Percentiles rank a stretch among this genome's conserved stretches.
Evolutionary conservation across 1,284 basidiomycete species (phyloP).

Genomic region (Chalciporus sp.): DNA sequence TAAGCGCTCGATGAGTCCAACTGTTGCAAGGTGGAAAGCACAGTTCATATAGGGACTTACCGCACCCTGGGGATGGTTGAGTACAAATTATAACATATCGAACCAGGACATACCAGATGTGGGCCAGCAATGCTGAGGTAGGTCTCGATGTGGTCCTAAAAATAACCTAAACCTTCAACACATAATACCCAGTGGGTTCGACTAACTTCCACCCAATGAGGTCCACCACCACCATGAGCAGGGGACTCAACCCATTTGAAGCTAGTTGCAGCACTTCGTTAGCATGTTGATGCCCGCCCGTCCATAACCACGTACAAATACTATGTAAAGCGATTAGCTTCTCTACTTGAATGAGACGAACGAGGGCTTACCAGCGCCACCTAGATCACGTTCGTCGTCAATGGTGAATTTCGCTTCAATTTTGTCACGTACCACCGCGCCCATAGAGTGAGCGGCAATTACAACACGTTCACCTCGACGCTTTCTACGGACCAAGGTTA

Average conservation of each 20-base stretch:
- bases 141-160: slow-evolving; percentile 73
- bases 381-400: slow-evolving; percentile 27
- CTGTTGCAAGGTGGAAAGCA: background rate
- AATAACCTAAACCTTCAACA: background rate
- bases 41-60: slow-evolving; percentile 45
- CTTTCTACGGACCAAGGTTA: slow-evolving; percentile 42
- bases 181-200: background rate
- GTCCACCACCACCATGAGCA: slow-evolving; percentile 82
- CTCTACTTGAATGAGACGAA: background rate
- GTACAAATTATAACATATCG: background rate
- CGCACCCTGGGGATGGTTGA: slow-evolving; percentile 54
- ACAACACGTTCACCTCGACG: slow-evolving; percentile 84
- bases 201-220: slow-evolving; percentile 87
- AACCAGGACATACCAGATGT: slow-evolving; percentile 60
- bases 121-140: slow-evolving; percentile 89
- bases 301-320: slow-evolving; percentile 58
- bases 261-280: slow-evolving; percentile 41
- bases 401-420: background rate
- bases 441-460: slow-evolving; percentile 89
- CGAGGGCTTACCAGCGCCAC: slow-evolving; percentile 51
- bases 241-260: slow-evolving; percentile 97
- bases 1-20: slow-evolving; percentile 30
- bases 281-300: background rate
- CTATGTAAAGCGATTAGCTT: slow-evolving; percentile 36
- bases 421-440: slow-evolving; percentile 61